Percentiles rank a stretch among this genome's conserved stretches.
Conservation (phyloP, 306 rosid genomes). For the Cucurbita moschata region DNA sequence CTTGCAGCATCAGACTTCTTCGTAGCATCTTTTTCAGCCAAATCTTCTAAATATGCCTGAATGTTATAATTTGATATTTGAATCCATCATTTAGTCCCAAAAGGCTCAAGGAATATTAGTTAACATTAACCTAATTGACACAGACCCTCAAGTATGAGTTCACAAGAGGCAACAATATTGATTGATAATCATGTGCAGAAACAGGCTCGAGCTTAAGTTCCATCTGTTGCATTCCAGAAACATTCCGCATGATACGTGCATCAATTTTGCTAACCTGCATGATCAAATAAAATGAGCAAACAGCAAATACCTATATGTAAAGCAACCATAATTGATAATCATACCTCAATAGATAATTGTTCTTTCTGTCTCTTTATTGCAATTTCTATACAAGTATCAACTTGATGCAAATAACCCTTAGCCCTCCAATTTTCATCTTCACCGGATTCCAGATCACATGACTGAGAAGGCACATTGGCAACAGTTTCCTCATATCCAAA, state of each 20-base stretch:
- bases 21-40: conserved; percentile 90
- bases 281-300: conserved; percentile 21
- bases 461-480: conserved; percentile 49
- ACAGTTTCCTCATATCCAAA: conserved; percentile 56
- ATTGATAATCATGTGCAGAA: conserved; percentile 66
- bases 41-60: conserved; percentile 73
- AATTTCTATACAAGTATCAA: conserved; percentile 62
- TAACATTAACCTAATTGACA: conserved; percentile 20
- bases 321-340: conserved; percentile 15
- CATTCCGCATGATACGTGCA: conserved; percentile 55
- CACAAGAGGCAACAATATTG: conserved; percentile 72
- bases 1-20: conserved; percentile 92
- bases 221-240: conserved; percentile 71
- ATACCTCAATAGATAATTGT: conserved; percentile 67
- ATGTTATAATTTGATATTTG: background rate
- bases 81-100: conserved; percentile 1
- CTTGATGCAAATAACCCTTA: conserved; percentile 63
- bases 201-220: conserved; percentile 70
- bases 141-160: conserved; percentile 79
- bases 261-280: conserved; percentile 85
- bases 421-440: conserved; percentile 81
- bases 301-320: conserved; percentile 9
- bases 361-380: conserved; percentile 83
- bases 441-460: conserved; percentile 77
- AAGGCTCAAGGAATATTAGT: conserved; percentile 2